phyloP scores from a whole-genome alignment of 768 basidiomycete species.

The Hortiboletus campestris region DNA sequence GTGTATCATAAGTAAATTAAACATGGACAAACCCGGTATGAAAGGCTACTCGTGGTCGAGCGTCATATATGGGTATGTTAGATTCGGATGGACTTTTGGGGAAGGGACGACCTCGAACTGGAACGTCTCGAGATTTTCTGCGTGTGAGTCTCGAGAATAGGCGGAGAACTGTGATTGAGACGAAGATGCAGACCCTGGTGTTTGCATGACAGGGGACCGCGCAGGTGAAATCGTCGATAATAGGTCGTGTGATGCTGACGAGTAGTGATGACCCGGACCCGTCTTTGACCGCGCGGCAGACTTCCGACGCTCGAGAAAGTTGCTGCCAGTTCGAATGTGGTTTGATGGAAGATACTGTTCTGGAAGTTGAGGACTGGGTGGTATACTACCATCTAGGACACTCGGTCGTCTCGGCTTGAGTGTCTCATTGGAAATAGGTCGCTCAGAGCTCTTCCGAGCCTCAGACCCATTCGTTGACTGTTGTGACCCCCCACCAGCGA shows the following conservation, averaged over 20 bases:
- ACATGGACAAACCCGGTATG: conserved; percentile 15
- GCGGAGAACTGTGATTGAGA: conserved; percentile 26
- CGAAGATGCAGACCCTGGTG: conserved; percentile 27
- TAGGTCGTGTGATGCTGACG: conserved; percentile 33
- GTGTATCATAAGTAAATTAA: conserved; percentile 17
- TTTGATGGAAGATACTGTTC: conserved; percentile 42
- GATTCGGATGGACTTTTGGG: conserved; percentile 41
- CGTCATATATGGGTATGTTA: conserved; percentile 58
- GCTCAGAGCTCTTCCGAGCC: conserved; percentile 40
- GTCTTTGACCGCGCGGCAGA: conserved; percentile 18
- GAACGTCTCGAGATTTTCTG: conserved; percentile 53
- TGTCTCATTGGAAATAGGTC: conserved; percentile 33
- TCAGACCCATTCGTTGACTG: conserved; percentile 30
- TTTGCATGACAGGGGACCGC: conserved; percentile 16
- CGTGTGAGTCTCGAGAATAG: conserved; percentile 22
- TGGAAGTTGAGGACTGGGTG: conserved; percentile 64
- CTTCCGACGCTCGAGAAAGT: conserved; percentile 28
- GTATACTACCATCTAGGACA: conserved; percentile 45
- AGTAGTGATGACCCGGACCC: conserved; percentile 18
- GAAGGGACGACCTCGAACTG: conserved; percentile 66
- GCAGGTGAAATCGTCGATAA: conserved; percentile 12
- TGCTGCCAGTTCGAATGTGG: conserved; percentile 33
- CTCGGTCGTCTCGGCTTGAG: conserved; percentile 47
- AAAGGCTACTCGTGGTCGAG: conserved; percentile 41
- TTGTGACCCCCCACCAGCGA: conserved; percentile 35